A percentile compares a stretch with the other conserved stretches of the same genome.
Conservation (phyloP, 345 rosid species). For the Boechera divaricarpa region DNA sequence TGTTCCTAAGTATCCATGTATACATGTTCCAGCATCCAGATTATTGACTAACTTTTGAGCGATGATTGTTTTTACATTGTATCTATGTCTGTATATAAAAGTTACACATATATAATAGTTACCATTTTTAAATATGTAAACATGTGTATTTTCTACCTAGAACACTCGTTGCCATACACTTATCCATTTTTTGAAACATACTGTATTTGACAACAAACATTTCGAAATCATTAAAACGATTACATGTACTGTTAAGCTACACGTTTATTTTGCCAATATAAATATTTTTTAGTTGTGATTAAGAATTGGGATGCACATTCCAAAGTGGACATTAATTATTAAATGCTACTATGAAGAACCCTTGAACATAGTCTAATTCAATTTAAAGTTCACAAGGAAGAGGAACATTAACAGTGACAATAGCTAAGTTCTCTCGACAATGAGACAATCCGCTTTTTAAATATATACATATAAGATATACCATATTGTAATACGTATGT, state of each 20-base stretch:
- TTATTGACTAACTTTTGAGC: background rate
- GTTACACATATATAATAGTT: background rate
- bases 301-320: slow-evolving; percentile 22
- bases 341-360: slow-evolving; percentile 21
- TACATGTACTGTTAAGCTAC: slow-evolving; percentile 2
- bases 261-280: background rate
- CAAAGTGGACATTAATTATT: slow-evolving; percentile 3
- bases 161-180: background rate
- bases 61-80: background rate
- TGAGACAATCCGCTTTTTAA: slow-evolving; percentile 32
- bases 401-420: slow-evolving; percentile 40
- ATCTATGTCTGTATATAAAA: background rate
- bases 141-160: background rate
- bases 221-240: background rate
- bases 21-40: slow-evolving; percentile 17
- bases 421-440: slow-evolving; percentile 41
- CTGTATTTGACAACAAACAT: background rate
- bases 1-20: slow-evolving; percentile 18
- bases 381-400: slow-evolving; percentile 17
- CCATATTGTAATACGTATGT: slow-evolving; percentile 15
- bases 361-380: slow-evolving; percentile 38
- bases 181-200: slow-evolving; percentile 1
- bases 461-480: background rate
- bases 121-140: background rate
- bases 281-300: background rate